Percentiles rank a stretch among this genome's conserved stretches.
Conservation (phyloP, 192 early-diverging fungal genomes). For the Linnemannia schmuckeri region DNA sequence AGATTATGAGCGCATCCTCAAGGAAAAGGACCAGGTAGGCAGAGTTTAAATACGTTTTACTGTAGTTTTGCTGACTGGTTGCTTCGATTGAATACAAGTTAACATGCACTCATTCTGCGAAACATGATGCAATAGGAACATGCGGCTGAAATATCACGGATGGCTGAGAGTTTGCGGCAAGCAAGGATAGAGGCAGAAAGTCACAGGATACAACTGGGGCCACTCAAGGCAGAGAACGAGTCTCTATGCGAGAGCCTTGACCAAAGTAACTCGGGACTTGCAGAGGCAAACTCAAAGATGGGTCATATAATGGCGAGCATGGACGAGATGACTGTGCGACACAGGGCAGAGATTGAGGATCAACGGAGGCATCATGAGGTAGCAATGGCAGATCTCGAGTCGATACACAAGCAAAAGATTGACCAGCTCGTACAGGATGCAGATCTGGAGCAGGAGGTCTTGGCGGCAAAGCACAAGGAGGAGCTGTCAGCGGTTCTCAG, state of each 20-base stretch:
- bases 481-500: slow-evolving; percentile 3
- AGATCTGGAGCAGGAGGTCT: slow-evolving; percentile 22
- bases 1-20: slow-evolving; percentile 10
- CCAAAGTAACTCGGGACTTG: slow-evolving; percentile 2
- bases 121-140: slow-evolving; percentile 9
- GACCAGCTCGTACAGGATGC: slow-evolving; percentile 29
- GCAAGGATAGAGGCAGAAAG: slow-evolving; percentile 1
- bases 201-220: not conserved
- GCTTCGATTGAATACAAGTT: not conserved
- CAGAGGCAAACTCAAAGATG: slow-evolving; percentile 5
- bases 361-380: slow-evolving; percentile 4
- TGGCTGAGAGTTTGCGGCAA: slow-evolving; percentile 15
- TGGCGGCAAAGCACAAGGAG: slow-evolving; percentile 2
- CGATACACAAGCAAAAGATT: slow-evolving; percentile 26
- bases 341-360: slow-evolving; percentile 21
- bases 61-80: not conserved
- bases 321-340: slow-evolving; percentile 16
- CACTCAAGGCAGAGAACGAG: slow-evolving; percentile 19
- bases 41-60: not conserved
- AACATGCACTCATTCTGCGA: not conserved
- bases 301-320: slow-evolving; percentile 2
- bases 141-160: slow-evolving; percentile 19
- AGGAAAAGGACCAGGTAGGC: slow-evolving; percentile 25
- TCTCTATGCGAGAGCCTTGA: not conserved
- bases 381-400: slow-evolving; percentile 7